phyloP scores from a whole-genome alignment of 768 basidiomycete genomes.

The Hygrophorus pudorinus region DNA sequence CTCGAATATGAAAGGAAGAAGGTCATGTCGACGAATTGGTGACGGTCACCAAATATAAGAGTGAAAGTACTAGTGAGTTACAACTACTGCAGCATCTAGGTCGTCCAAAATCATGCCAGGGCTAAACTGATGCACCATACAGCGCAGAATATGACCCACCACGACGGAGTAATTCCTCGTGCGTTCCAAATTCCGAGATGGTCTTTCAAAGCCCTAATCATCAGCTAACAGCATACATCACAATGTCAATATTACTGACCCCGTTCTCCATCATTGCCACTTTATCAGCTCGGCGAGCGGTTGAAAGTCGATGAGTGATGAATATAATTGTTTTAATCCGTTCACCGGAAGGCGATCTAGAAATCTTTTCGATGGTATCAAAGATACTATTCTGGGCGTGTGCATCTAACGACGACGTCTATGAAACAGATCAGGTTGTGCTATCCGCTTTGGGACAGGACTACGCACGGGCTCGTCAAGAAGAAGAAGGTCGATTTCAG shows the following conservation, averaged over 20 bases:
- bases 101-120: conserved; percentile 7
- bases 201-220: conserved; percentile 32
- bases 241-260: conserved; percentile 21
- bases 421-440: conserved; percentile 5
- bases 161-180: conserved; percentile 50
- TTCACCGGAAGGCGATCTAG: conserved; percentile 46
- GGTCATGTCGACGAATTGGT: too few species aligned
- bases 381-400: conserved; percentile 75
- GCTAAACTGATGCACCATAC: conserved; percentile 58
- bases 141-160: conserved; percentile 60
- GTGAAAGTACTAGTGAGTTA: too few species aligned
- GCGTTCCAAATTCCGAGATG: conserved; percentile 68
- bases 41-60: too few species aligned
- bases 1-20: too few species aligned
- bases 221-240: conserved; percentile 6
- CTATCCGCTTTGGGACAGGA: conserved; percentile 3
- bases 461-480: conserved; percentile 74
- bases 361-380: conserved; percentile 60
- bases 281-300: conserved; percentile 77
- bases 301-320: conserved; percentile 76
- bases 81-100: neutral
- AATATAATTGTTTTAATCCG: conserved; percentile 67
- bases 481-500: conserved; percentile 66
- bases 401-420: conserved; percentile 77
- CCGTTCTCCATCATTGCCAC: conserved; percentile 82